phyloP scores from a whole-genome alignment of 225 moss, liverwort and hornwort species.

The Antitrichia curtipendula region DNA sequence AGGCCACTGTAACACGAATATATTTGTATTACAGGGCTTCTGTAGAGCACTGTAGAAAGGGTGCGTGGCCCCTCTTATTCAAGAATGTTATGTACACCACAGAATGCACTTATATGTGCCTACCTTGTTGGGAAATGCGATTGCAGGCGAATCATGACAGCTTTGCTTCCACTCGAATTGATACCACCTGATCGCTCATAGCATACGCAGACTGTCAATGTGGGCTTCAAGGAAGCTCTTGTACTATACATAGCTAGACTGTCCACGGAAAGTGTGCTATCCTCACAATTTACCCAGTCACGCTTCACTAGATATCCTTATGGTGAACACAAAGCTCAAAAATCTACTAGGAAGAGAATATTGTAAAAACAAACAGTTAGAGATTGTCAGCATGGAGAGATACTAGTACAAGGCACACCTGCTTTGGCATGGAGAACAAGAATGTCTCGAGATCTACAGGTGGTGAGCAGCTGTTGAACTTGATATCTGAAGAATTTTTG shows the following conservation, averaged over 20 bases:
- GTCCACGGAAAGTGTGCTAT: neutral
- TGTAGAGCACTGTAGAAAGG: neutral
- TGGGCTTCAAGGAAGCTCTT: neutral
- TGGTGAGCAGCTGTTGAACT: neutral
- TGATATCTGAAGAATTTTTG: neutral
- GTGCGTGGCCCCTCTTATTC: neutral
- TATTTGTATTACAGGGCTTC: neutral
- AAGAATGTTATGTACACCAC: neutral
- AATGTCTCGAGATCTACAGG: neutral
- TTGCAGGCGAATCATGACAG: neutral
- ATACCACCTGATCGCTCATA: slow-evolving; percentile 2
- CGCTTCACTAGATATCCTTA: neutral
- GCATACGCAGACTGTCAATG: neutral
- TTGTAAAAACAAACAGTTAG: neutral
- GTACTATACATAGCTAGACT: neutral
- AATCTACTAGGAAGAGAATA: neutral
- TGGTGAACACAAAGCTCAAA: neutral
- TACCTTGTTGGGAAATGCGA: neutral
- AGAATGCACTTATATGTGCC: neutral
- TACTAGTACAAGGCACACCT: neutral
- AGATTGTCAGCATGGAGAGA: neutral
- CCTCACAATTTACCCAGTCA: neutral
- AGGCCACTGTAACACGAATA: neutral
- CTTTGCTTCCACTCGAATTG: neutral
- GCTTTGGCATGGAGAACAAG: neutral